A percentile compares a stretch with the other conserved stretches of the same genome.
Conservation (phyloP, 345 rosid species). For the Linum trigynum region DNA sequence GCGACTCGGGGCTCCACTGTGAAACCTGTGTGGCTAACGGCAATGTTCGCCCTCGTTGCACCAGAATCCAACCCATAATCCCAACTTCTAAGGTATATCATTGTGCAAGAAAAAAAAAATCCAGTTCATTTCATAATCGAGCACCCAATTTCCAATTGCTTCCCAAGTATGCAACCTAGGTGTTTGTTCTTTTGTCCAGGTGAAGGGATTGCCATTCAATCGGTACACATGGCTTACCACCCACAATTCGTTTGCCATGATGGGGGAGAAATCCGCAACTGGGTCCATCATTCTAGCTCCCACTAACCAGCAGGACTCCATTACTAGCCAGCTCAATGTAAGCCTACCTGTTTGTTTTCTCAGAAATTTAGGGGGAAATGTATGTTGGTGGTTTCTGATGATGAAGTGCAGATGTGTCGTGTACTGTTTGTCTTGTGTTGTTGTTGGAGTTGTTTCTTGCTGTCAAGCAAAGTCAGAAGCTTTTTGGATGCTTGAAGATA, state of each 20-base stretch:
- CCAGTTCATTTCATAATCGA: not conserved
- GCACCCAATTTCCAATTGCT: not conserved
- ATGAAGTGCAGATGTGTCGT: not conserved
- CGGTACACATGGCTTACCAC: conserved; percentile 10
- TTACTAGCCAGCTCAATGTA: conserved; percentile 8
- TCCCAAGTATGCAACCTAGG: not conserved
- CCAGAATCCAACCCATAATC: conserved; percentile 18
- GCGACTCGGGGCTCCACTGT: conserved; percentile 22
- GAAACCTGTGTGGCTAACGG: conserved; percentile 21
- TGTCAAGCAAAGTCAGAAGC: not conserved
- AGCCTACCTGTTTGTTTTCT: not conserved
- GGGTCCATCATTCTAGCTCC: conserved; percentile 4
- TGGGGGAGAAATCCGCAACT: conserved; percentile 6
- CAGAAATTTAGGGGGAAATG: not conserved
- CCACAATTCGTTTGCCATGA: conserved; percentile 9
- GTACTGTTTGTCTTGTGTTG: conserved; percentile 1
- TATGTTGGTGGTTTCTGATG: not conserved
- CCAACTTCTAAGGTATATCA: conserved; percentile 18
- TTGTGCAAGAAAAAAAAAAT: not conserved
- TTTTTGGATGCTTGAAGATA: not conserved
- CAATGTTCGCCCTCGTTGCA: conserved; percentile 19
- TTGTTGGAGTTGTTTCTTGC: not conserved
- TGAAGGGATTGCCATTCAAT: conserved; percentile 10
- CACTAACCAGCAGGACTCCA: conserved; percentile 8
- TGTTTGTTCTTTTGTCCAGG: not conserved